Evolutionary conservation across 169 alveolate species (phyloP).

Genomic region (Plasmodium reichenowi): DNA sequence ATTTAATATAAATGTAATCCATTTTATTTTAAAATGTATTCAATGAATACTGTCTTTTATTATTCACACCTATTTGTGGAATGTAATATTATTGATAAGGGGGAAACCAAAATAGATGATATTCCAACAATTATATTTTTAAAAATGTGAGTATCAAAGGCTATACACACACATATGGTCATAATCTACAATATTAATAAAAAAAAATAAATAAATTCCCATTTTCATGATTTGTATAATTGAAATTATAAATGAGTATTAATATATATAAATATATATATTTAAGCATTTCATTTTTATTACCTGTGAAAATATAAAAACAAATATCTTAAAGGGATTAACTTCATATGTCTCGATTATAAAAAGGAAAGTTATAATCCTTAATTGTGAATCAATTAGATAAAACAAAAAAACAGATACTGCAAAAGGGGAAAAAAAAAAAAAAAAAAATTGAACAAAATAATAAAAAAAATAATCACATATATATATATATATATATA

Average conservation of each 20-base stretch:
- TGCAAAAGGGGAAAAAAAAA: slow-evolving; percentile 7
- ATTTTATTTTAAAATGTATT: background rate
- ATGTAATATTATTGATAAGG: slow-evolving; percentile 61
- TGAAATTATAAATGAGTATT: background rate
- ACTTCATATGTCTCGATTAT: slow-evolving; percentile 72
- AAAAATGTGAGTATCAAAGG: slow-evolving; percentile 73
- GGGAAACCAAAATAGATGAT: slow-evolving; percentile 71
- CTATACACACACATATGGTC: slow-evolving; percentile 75
- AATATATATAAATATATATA: slow-evolving; percentile 1
- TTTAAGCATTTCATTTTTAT: background rate
- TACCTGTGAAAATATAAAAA: slow-evolving; percentile 73
- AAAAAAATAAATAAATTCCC: background rate
- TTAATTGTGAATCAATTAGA: slow-evolving; percentile 73
- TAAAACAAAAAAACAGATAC: slow-evolving; percentile 61
- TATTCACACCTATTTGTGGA: slow-evolving; percentile 60
- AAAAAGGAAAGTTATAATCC: slow-evolving; percentile 71
- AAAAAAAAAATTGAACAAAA: background rate
- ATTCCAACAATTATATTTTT: slow-evolving; percentile 75
- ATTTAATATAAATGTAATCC: background rate
- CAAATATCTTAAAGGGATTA: slow-evolving; percentile 73
- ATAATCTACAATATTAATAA: slow-evolving; percentile 21
- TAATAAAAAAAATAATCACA: slow-evolving; percentile 1
- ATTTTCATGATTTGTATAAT: background rate
- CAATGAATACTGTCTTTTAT: background rate
- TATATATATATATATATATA: slow-evolving; percentile 1